These are phyloP conservation scores for Tieghemostelium lacteum DNA, from an alignment of 78 protist species.

Conservation along the genomic window DNA sequence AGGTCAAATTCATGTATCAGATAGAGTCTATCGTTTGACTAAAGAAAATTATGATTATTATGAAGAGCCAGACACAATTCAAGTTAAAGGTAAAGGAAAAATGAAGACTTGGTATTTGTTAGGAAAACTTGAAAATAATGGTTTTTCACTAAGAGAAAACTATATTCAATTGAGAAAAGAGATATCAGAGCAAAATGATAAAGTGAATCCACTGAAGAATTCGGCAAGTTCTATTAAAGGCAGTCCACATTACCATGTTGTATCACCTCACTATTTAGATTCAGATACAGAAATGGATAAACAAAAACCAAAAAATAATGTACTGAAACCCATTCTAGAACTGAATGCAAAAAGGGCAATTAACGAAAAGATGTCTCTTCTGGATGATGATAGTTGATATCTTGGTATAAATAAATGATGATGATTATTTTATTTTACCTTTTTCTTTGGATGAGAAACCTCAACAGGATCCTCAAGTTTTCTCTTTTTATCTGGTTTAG, in stretches of 20 bases:
- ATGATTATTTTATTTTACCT: too few relatives aligned
- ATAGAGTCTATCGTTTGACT: conserved; percentile 30
- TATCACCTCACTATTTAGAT: not conserved
- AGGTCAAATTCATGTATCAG: conserved; percentile 70
- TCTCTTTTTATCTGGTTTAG: too few relatives aligned
- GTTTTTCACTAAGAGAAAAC: not conserved
- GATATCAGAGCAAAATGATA: too few relatives aligned
- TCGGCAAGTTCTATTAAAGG: not conserved
- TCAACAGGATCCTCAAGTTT: too few relatives aligned
- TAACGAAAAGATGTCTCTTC: too few relatives aligned
- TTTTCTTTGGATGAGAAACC: too few relatives aligned
- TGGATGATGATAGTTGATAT: too few relatives aligned
- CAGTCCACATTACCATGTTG: not conserved
- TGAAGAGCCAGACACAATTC: conserved; percentile 29
- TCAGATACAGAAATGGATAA: not conserved
- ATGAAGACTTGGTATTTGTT: conserved; percentile 81
- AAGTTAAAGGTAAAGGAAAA: conserved; percentile 87
- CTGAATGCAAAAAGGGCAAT: too few relatives aligned
- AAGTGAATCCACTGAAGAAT: too few relatives aligned
- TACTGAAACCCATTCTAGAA: too few relatives aligned
- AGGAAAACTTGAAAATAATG: conserved; percentile 2
- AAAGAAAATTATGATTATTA: conserved; percentile 43
- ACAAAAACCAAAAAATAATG: not conserved
- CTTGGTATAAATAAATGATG: too few relatives aligned
- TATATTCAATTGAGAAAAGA: too few relatives aligned